Conservation (phyloP, 2,329 filamentous ascomycete species). For the Exophiala viscosa region DNA sequence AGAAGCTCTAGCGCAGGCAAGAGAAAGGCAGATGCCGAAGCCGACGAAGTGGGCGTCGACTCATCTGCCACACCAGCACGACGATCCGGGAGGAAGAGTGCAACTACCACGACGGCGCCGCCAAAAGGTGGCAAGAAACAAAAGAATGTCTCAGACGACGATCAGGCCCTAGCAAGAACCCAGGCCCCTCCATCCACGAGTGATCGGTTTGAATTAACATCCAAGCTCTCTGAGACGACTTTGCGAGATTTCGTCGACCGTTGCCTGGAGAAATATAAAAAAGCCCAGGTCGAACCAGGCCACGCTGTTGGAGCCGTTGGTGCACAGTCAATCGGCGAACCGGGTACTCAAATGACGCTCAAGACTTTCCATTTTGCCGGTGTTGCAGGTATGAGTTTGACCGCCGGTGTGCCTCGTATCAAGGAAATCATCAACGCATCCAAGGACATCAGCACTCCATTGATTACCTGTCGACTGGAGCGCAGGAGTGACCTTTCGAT, state of each 20-base stretch:
- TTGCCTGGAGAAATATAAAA: slow-evolving; percentile 85
- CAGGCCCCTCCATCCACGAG: slow-evolving; percentile 26
- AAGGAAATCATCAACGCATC: slow-evolving; percentile 99
- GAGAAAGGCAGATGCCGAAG: slow-evolving; percentile 32
- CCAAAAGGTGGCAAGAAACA: slow-evolving; percentile 23
- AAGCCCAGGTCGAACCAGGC: slow-evolving; percentile 86
- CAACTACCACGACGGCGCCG: neutral
- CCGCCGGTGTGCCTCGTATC: slow-evolving; percentile 97
- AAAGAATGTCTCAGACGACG: slow-evolving; percentile 8
- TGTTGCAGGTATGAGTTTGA: slow-evolving; percentile 99
- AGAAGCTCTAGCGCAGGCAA: slow-evolving; percentile 13
- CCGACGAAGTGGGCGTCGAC: slow-evolving; percentile 35
- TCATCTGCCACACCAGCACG: slow-evolving; percentile 27
- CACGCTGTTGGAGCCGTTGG: slow-evolving; percentile 95
- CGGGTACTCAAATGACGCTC: slow-evolving; percentile 97
- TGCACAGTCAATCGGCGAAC: slow-evolving; percentile 96
- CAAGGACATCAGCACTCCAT: slow-evolving; percentile 86
- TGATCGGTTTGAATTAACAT: slow-evolving; percentile 61
- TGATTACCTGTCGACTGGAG: slow-evolving; percentile 76
- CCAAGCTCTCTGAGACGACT: slow-evolving; percentile 75
- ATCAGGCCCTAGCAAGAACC: neutral
- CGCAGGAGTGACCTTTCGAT: slow-evolving; percentile 26
- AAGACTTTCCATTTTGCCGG: slow-evolving; percentile 99
- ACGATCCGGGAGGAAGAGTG: slow-evolving; percentile 14
- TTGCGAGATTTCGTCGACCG: slow-evolving; percentile 72